These are phyloP conservation scores for Pholiota microspora DNA, from an alignment of 768 basidiomycete genomes.

Conservation along the genomic window DNA sequence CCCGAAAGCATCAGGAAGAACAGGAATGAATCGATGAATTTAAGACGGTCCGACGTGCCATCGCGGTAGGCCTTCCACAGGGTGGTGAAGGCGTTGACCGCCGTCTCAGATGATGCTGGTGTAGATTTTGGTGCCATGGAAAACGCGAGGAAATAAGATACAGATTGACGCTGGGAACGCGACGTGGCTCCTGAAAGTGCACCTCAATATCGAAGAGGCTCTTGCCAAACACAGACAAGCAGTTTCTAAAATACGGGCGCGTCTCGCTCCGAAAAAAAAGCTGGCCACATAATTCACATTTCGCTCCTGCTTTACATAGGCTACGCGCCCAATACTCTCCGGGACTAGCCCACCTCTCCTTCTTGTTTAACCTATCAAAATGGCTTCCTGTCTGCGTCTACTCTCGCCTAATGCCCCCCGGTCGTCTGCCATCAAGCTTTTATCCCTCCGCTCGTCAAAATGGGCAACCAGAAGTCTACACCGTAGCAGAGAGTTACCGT, in stretches of 20 bases:
- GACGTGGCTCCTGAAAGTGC: conserved; percentile 32
- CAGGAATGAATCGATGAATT: conserved; percentile 92
- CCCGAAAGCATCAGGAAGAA: conserved; percentile 91
- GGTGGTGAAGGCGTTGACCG: conserved; percentile 44
- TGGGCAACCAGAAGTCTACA: conserved; percentile 43
- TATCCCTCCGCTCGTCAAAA: conserved; percentile 19
- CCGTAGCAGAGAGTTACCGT: conserved; percentile 54
- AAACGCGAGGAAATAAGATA: conserved; percentile 8
- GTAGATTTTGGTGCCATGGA: conserved; percentile 37
- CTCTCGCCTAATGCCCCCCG: conserved; percentile 23
- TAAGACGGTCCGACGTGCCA: conserved; percentile 79
- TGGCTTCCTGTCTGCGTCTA: conserved; percentile 26
- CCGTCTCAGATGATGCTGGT: conserved; percentile 25
- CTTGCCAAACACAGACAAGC: conserved; percentile 31
- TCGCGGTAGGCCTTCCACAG: conserved; percentile 78
- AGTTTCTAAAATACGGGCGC: conserved; percentile 17
- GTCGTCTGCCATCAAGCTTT: conserved; percentile 12
- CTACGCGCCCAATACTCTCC: background rate
- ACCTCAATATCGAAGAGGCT: conserved; percentile 23
- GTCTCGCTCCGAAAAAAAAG: conserved; percentile 23
- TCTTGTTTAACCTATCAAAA: conserved; percentile 20
- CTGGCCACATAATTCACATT: conserved; percentile 13
- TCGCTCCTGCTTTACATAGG: background rate
- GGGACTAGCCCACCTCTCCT: background rate
- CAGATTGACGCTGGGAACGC: conserved; percentile 21